These are phyloP conservation scores for Ogataea allantospora DNA, from an alignment of 805 yeast species.

Conservation along the genomic window DNA sequence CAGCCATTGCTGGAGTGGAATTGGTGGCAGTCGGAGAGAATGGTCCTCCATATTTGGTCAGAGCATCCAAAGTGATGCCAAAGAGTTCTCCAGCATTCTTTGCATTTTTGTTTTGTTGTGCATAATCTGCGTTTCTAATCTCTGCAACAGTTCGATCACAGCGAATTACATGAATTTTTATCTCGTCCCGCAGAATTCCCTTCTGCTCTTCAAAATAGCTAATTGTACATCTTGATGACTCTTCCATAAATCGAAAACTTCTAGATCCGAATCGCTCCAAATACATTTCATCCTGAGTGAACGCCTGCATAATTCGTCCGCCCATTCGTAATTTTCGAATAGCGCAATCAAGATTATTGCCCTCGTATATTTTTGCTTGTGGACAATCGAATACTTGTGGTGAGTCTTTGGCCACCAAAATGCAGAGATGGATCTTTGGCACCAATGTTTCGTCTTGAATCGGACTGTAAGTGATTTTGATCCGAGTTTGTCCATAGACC, in stretches of 20 bases:
- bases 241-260: conserved; percentile 72
- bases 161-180: conserved; percentile 76
- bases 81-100: conserved; percentile 73
- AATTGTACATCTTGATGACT: conserved; percentile 52
- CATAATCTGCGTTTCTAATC: conserved; percentile 71
- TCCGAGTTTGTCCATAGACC: conserved; percentile 15
- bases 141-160: conserved; percentile 67
- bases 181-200: conserved; percentile 42
- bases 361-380: conserved; percentile 47
- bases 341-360: conserved; percentile 65
- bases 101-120: conserved; percentile 83
- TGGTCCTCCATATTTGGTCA: conserved; percentile 55
- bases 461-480: conserved; percentile 49
- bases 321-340: conserved; percentile 72
- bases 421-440: conserved; percentile 76
- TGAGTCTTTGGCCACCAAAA: conserved; percentile 75
- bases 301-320: conserved; percentile 86
- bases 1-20: conserved; percentile 66
- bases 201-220: conserved; percentile 39
- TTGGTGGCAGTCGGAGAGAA: conserved; percentile 36
- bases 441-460: conserved; percentile 37
- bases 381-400: conserved; percentile 70
- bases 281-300: conserved; percentile 85
- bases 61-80: conserved; percentile 74
- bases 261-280: conserved; percentile 74